Percentiles rank a stretch among this genome's conserved stretches.
Conservation (phyloP, 2,329 filamentous ascomycete genomes). For the Aspergillus carbonarius region DNA sequence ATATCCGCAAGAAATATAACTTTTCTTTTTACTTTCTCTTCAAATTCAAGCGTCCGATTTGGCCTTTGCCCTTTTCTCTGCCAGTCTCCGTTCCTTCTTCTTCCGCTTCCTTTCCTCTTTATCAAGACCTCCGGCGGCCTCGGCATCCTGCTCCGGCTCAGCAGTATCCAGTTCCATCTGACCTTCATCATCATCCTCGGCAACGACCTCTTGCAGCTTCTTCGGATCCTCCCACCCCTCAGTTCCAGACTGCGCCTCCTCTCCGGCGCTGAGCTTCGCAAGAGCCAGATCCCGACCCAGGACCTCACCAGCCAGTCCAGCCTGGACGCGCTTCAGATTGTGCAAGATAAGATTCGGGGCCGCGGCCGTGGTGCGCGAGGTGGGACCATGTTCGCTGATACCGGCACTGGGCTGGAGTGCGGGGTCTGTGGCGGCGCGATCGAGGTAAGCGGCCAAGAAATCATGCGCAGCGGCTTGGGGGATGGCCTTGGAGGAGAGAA, state of each 20-base stretch:
- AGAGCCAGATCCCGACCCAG: slow-evolving; percentile 43
- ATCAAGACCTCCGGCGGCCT: slow-evolving; percentile 38
- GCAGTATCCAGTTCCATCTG: slow-evolving; percentile 40
- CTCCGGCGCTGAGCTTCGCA: slow-evolving; percentile 36
- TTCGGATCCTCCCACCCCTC: slow-evolving; percentile 40
- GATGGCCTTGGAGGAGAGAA: slow-evolving; percentile 38
- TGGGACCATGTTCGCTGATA: slow-evolving; percentile 45
- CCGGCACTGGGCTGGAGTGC: slow-evolving; percentile 45
- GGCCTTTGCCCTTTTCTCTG: slow-evolving; percentile 43
- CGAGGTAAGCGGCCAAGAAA: slow-evolving; percentile 45
- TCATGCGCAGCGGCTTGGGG: slow-evolving; percentile 41
- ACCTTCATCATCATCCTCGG: slow-evolving; percentile 43
- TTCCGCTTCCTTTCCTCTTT: slow-evolving; percentile 55
- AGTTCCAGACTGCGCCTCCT: slow-evolving; percentile 28
- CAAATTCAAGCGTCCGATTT: slow-evolving; percentile 24
- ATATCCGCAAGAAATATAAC: neutral
- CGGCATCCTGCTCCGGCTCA: slow-evolving; percentile 40
- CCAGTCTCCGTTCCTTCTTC: slow-evolving; percentile 55
- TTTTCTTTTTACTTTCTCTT: neutral
- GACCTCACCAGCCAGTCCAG: slow-evolving; percentile 43
- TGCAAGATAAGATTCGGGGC: slow-evolving; percentile 45
- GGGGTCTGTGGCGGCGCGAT: slow-evolving; percentile 42
- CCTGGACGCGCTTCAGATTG: slow-evolving; percentile 47
- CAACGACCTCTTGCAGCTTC: slow-evolving; percentile 42
- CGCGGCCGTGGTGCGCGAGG: slow-evolving; percentile 42